Percentiles rank a stretch among this genome's conserved stretches.
Conservation (phyloP, 2,329 filamentous ascomycete genomes). For the Exophiala alcalophila region DNA sequence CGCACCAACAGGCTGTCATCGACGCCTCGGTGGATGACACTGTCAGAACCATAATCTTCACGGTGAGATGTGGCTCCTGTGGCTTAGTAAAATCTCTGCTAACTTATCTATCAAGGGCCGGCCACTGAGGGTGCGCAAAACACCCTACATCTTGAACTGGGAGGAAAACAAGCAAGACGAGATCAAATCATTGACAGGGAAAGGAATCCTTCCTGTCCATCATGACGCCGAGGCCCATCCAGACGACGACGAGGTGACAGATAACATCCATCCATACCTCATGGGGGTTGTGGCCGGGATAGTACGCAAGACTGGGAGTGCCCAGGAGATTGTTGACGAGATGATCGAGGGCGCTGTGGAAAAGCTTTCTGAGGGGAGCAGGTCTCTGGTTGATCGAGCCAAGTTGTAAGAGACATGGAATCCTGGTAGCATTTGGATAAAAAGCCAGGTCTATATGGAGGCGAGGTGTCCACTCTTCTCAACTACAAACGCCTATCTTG, state of each 20-base stretch:
- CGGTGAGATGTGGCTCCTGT: too few species aligned
- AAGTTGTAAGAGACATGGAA: too few species aligned
- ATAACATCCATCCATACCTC: slow-evolving; percentile 74
- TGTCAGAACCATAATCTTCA: slow-evolving; percentile 69
- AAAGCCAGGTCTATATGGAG: too few species aligned
- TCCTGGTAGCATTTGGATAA: too few species aligned
- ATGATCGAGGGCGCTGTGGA: slow-evolving; percentile 71
- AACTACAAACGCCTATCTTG: too few species aligned
- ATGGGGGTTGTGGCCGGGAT: slow-evolving; percentile 91
- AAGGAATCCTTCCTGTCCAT: slow-evolving; percentile 81
- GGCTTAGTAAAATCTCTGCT: too few species aligned
- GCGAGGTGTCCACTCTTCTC: too few species aligned
- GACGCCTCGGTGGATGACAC: slow-evolving; percentile 68
- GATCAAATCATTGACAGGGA: slow-evolving; percentile 76
- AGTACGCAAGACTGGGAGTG: slow-evolving; percentile 75
- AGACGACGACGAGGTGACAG: slow-evolving; percentile 71
- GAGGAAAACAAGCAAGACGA: slow-evolving; percentile 65
- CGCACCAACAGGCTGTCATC: slow-evolving; percentile 52
- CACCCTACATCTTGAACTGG: slow-evolving; percentile 71
- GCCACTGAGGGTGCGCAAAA: slow-evolving; percentile 69
- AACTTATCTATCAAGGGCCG: slow-evolving; percentile 44
- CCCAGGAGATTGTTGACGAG: slow-evolving; percentile 80
- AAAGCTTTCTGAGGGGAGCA: slow-evolving; percentile 42
- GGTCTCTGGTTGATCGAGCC: background rate
- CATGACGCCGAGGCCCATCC: slow-evolving; percentile 75